Percentiles rank a stretch among this genome's conserved stretches.
These are phyloP conservation scores for Clitopilus passeckerianus DNA, from an alignment of 768 basidiomycete genomes.

Conservation along the genomic window DNA sequence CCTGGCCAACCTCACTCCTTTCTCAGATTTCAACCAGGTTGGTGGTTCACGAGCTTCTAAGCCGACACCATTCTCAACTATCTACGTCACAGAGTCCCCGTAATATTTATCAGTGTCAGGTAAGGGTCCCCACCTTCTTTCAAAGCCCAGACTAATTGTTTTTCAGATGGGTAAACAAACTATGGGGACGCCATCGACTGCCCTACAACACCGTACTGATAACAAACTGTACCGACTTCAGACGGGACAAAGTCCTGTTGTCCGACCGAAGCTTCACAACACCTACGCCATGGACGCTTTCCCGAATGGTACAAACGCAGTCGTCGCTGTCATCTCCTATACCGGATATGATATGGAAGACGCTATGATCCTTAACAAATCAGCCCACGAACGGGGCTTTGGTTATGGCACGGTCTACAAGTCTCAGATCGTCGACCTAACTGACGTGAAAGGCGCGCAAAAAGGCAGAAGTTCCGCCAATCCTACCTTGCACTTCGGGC, in stretches of 20 bases:
- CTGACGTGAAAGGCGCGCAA: constrained; percentile 66
- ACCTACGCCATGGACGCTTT: constrained; percentile 98
- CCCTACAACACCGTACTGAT: constrained; percentile 88
- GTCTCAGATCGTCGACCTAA: constrained; percentile 85
- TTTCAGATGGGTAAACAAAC: constrained; percentile 98
- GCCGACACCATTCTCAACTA: constrained; percentile 1
- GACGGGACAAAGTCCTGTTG: constrained; percentile 91
- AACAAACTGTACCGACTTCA: constrained; percentile 98
- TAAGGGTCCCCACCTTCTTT: constrained; percentile 18
- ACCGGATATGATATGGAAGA: constrained; percentile 99
- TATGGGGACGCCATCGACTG: constrained; percentile 97
- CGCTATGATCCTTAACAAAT: constrained; percentile 99
- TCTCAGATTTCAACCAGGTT: constrained; percentile 99
- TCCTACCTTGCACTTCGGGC: constrained; percentile 85
- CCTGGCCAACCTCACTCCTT: constrained; percentile 95
- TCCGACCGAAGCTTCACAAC: constrained; percentile 87
- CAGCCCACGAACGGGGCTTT: constrained; percentile 96
- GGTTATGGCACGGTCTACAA: constrained; percentile 97
- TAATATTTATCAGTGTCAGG: constrained; percentile 93
- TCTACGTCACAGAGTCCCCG: constrained; percentile 60
- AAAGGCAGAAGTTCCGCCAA: constrained; percentile 36
- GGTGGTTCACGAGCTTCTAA: constrained; percentile 19
- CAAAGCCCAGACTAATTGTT: neutral
- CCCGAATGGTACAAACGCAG: constrained; percentile 96
- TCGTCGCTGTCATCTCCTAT: constrained; percentile 99